Evolutionary conservation across 306 rosid species (phyloP).

Genomic region (Glycyrrhiza uralensis): DNA sequence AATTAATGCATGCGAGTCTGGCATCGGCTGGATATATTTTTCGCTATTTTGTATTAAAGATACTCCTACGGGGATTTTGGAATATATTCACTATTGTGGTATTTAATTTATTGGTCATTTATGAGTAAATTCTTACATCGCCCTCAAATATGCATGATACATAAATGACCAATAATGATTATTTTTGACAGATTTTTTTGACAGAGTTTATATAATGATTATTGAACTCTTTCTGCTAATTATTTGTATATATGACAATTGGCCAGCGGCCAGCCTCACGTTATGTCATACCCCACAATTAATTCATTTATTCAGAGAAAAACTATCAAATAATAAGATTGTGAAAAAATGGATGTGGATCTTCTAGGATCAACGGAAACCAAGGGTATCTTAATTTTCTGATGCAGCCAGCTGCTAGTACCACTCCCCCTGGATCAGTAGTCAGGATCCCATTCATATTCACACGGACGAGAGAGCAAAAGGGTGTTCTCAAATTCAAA

Average conservation of each 20-base stretch:
- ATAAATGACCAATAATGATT: too few species aligned
- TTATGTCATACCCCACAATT: too few species aligned
- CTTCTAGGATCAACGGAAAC: background rate
- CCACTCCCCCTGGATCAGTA: background rate
- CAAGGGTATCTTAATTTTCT: background rate
- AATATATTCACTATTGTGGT: constrained; percentile 13
- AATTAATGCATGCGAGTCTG: constrained; percentile 37
- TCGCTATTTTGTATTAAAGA: constrained; percentile 30
- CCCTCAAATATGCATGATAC: background rate
- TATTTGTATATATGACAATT: too few species aligned
- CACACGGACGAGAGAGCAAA: background rate
- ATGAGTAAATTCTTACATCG: background rate
- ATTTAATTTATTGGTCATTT: constrained; percentile 6
- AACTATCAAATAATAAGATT: too few species aligned
- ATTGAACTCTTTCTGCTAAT: too few species aligned
- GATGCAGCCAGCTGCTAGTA: background rate
- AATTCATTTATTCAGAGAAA: too few species aligned
- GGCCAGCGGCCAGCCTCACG: too few species aligned
- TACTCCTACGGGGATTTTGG: constrained; percentile 27
- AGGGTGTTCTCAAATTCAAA: too few species aligned
- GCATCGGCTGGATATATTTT: constrained; percentile 49
- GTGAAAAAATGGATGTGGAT: background rate
- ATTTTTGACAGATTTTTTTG: too few species aligned
- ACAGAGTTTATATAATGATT: too few species aligned
- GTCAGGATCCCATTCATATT: background rate